Evolutionary conservation across 345 rosid species (phyloP).

Genomic region (Sapria himalayana): DNA sequence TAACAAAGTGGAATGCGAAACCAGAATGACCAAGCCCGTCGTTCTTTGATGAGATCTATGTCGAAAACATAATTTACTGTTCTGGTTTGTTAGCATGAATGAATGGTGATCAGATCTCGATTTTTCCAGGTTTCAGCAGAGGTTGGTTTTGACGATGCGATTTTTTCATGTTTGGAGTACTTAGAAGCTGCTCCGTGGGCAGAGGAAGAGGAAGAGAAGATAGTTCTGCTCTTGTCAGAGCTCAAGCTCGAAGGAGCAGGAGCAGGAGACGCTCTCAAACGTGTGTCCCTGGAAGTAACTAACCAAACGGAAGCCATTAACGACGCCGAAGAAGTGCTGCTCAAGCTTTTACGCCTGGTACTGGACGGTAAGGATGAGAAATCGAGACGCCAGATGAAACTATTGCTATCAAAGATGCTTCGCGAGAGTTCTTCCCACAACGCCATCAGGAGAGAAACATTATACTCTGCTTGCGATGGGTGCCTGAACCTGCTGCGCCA

Average conservation of each 20-base stretch:
- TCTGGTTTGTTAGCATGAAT: too few relatives aligned
- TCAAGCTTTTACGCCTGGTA: constrained; percentile 73
- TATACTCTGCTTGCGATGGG: constrained; percentile 63
- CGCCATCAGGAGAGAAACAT: constrained; percentile 69
- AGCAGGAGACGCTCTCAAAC: constrained; percentile 79
- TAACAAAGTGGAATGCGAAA: too few relatives aligned
- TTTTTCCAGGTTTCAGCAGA: constrained; percentile 70
- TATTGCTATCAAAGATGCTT: constrained; percentile 80
- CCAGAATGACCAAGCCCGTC: too few relatives aligned
- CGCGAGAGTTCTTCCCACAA: constrained; percentile 78
- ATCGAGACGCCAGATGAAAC: constrained; percentile 97
- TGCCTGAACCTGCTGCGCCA: constrained; percentile 52
- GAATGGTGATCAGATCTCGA: too few relatives aligned
- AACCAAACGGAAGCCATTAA: constrained; percentile 27
- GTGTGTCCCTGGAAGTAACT: constrained; percentile 58
- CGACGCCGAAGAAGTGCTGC: constrained; percentile 56
- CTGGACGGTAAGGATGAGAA: constrained; percentile 95
- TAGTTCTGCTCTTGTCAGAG: constrained; percentile 65
- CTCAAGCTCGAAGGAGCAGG: constrained; percentile 80
- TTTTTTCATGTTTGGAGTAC: constrained; percentile 80
- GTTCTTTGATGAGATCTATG: too few relatives aligned
- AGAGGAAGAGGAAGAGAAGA: constrained; percentile 90
- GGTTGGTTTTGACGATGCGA: constrained; percentile 93
- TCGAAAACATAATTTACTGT: too few relatives aligned
- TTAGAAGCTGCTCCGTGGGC: constrained; percentile 99